phyloP scores from a whole-genome alignment of 23 red algal genomes.

The Gracilaria vermiculophylla region DNA sequence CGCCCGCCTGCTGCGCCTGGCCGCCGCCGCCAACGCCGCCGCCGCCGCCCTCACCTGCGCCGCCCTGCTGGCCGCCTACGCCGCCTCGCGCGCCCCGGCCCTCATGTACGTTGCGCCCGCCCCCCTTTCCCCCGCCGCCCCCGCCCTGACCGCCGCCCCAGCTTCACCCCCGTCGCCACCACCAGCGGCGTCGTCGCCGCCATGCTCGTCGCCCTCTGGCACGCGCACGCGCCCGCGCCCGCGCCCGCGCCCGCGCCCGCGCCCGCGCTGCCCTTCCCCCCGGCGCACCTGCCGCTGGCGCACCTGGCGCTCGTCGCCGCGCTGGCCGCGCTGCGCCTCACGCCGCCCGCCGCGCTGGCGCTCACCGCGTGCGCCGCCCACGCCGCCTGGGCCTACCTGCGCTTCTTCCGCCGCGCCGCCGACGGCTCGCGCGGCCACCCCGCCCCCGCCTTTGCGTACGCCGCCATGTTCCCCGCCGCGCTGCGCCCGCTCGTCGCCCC shows the following conservation, averaged over 20 bases:
- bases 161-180: constrained; percentile 62
- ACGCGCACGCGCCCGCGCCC: constrained; percentile 50
- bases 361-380: constrained; percentile 39
- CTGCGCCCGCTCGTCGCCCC: constrained; percentile 22
- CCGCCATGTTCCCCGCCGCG: constrained; percentile 26
- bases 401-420: constrained; percentile 36
- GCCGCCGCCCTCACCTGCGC: constrained; percentile 18
- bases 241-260: background rate
- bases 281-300: constrained; percentile 24
- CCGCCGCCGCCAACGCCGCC: constrained; percentile 15
- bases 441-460: constrained; percentile 53
- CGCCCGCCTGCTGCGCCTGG: background rate
- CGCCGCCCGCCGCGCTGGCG: constrained; percentile 4
- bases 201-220: constrained; percentile 59
- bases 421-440: constrained; percentile 33
- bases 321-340: background rate
- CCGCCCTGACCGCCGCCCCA: background rate
- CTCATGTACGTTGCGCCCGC: constrained; percentile 52
- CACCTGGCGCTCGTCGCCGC: background rate
- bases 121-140: constrained; percentile 27
- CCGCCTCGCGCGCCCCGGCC: background rate
- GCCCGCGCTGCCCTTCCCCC: constrained; percentile 1
- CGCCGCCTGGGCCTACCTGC: constrained; percentile 66
- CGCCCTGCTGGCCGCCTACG: constrained; percentile 19
- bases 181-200: constrained; percentile 46